Evolutionary conservation across 768 basidiomycete species (phyloP).

Genomic region (Lentinus brumalis): DNA sequence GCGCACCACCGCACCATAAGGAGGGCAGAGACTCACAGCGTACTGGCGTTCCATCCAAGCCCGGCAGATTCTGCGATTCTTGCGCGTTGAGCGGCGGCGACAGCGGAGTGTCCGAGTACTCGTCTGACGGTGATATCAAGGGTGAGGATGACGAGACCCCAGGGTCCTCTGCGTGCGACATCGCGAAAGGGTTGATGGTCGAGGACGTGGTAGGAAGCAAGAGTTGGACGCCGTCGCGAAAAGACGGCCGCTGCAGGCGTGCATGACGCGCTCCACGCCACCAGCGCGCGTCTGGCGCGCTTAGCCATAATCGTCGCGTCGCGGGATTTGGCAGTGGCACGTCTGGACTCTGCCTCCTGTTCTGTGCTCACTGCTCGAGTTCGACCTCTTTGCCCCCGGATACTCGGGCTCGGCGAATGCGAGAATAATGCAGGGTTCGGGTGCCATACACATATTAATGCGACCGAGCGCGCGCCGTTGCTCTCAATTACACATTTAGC

Average conservation of each 20-base stretch:
- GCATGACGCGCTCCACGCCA: conserved; percentile 16
- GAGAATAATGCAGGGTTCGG: neutral
- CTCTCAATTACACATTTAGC: neutral
- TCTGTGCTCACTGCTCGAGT: neutral
- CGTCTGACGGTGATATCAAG: conserved; percentile 53
- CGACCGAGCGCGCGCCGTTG: neutral
- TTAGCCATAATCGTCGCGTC: conserved; percentile 7
- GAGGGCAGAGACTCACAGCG: conserved; percentile 59
- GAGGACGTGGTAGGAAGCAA: conserved; percentile 15
- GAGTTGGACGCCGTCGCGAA: conserved; percentile 1
- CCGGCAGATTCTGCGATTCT: conserved; percentile 62
- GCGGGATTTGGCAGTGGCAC: conserved; percentile 3
- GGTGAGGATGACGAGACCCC: conserved; percentile 21
- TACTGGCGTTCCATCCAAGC: conserved; percentile 73
- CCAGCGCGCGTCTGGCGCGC: conserved; percentile 12
- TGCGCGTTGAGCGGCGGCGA: conserved; percentile 46
- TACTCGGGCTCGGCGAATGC: neutral
- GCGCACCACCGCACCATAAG: conserved; percentile 14
- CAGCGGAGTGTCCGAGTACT: conserved; percentile 39
- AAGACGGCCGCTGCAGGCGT: neutral
- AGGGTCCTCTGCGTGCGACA: conserved; percentile 15
- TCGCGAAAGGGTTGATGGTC: neutral
- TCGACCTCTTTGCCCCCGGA: neutral
- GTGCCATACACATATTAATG: neutral
- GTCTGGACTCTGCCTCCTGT: neutral